Conservation (phyloP, 164 flowering plant species). For the Protea cynaroides region DNA sequence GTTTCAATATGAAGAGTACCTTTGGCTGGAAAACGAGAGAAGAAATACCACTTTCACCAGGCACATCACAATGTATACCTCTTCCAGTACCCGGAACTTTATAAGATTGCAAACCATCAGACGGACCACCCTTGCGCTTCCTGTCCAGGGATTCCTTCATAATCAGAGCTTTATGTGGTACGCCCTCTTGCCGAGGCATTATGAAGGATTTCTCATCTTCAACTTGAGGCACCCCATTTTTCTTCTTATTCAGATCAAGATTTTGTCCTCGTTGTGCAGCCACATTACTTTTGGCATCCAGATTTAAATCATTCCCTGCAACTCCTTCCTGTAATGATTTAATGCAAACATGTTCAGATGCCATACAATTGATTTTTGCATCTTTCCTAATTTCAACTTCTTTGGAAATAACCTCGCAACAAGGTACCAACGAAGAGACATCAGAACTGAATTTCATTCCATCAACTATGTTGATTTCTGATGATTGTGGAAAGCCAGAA, state of each 20-base stretch:
- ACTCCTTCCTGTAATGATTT: slow-evolving; percentile 12
- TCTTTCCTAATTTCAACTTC: slow-evolving; percentile 13
- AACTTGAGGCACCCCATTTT: slow-evolving; percentile 21
- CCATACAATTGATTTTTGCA: slow-evolving; percentile 7
- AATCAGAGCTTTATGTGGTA: slow-evolving; percentile 10
- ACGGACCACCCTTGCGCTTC: slow-evolving; percentile 3
- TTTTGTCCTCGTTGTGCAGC: slow-evolving; percentile 12
- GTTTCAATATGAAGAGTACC: slow-evolving; percentile 7
- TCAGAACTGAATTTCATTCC: slow-evolving; percentile 12
- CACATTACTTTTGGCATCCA: slow-evolving; percentile 14
- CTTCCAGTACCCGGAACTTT: slow-evolving; percentile 8
- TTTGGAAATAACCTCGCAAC: slow-evolving; percentile 7
- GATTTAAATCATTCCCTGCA: slow-evolving; percentile 11
- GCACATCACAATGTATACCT: slow-evolving; percentile 16
- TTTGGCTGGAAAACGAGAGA: not conserved
- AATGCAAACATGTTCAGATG: slow-evolving; percentile 6
- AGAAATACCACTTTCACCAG: not conserved
- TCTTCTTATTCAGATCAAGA: slow-evolving; percentile 24
- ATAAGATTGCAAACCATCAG: slow-evolving; percentile 7
- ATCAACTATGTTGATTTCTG: slow-evolving; percentile 9
- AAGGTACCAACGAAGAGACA: slow-evolving; percentile 10
- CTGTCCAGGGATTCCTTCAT: slow-evolving; percentile 14
- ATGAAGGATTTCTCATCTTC: slow-evolving; percentile 17
- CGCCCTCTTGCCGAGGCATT: slow-evolving; percentile 17
- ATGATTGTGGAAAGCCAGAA: slow-evolving; percentile 17